Conservation (phyloP, 306 rosid species). For the Oemleria cerasiformis region DNA sequence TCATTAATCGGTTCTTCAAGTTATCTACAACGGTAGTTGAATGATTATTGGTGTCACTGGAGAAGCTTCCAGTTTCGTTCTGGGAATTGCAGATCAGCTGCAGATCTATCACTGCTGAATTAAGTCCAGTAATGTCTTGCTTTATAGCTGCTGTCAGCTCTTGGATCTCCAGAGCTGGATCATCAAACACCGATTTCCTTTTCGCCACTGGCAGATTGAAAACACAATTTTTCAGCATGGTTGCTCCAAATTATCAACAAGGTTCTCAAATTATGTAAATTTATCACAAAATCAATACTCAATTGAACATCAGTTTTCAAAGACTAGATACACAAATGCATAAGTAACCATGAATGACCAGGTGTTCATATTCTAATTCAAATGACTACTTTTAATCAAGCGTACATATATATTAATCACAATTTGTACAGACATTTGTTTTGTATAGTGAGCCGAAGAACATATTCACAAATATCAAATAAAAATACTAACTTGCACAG, state of each 20-base stretch:
- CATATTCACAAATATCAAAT: not conserved
- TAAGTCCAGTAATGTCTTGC: slow-evolving; percentile 85
- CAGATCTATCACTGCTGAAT: slow-evolving; percentile 90
- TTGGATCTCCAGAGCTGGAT: slow-evolving; percentile 87
- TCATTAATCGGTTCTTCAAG: slow-evolving; percentile 84
- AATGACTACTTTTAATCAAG: not conserved
- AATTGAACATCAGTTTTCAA: not conserved
- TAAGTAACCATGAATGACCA: not conserved
- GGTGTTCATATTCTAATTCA: not conserved
- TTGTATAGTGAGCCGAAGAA: too few species aligned
- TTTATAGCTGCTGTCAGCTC: slow-evolving; percentile 83
- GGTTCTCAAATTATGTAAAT: not conserved
- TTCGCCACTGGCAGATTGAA: slow-evolving; percentile 62
- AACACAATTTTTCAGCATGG: not conserved
- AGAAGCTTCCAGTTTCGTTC: slow-evolving; percentile 56
- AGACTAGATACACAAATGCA: not conserved
- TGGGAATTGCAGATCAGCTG: slow-evolving; percentile 65
- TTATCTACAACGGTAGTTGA: slow-evolving; percentile 91
- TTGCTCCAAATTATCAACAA: not conserved
- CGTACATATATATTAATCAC: not conserved
- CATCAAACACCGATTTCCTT: slow-evolving; percentile 89
- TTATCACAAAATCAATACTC: slow-evolving; percentile 2
- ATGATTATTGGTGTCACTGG: slow-evolving; percentile 81
- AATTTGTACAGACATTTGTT: not conserved
- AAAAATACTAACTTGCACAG: not conserved